Conservation (phyloP, 768 basidiomycete species). For the Boletellus ananiceps region DNA sequence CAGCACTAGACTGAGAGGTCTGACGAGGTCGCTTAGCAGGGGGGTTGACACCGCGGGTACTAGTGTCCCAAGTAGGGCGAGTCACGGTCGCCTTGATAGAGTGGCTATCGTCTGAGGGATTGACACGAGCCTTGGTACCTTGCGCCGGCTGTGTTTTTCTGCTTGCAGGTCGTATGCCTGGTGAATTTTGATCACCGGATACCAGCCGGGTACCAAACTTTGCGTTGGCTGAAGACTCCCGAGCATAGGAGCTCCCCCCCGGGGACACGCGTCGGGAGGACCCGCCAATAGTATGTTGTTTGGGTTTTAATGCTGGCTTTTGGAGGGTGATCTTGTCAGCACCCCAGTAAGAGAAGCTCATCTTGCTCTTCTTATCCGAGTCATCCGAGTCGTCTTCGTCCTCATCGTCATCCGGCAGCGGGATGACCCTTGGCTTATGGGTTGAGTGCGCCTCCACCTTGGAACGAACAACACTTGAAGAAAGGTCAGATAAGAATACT, state of each 20-base stretch:
- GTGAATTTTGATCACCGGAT: slow-evolving; percentile 48
- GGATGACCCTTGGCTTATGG: slow-evolving; percentile 61
- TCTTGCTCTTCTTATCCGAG: slow-evolving; percentile 86
- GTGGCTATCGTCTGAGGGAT: slow-evolving; percentile 61
- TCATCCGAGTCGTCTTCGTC: slow-evolving; percentile 70
- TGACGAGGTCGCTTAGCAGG: slow-evolving; percentile 61
- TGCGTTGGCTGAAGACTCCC: slow-evolving; percentile 85
- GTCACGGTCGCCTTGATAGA: slow-evolving; percentile 71
- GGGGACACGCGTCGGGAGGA: slow-evolving; percentile 36
- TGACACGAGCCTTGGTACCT: slow-evolving; percentile 40
- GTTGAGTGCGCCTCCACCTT: slow-evolving; percentile 55
- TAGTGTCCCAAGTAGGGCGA: slow-evolving; percentile 68
- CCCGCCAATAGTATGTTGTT: slow-evolving; percentile 32
- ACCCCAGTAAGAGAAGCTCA: slow-evolving; percentile 94
- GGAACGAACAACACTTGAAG: slow-evolving; percentile 61
- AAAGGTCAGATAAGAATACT: slow-evolving; percentile 5
- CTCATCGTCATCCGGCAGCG: slow-evolving; percentile 61
- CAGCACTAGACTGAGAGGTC: slow-evolving; percentile 67
- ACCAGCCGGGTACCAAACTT: slow-evolving; percentile 87
- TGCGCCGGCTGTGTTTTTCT: slow-evolving; percentile 48
- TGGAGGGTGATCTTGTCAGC: slow-evolving; percentile 88
- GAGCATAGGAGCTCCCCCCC: slow-evolving; percentile 55
- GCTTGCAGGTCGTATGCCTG: slow-evolving; percentile 52
- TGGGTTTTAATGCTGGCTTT: slow-evolving; percentile 60
- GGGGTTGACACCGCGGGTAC: slow-evolving; percentile 42